These are phyloP conservation scores for Scopulariopsis brevicaulis DNA, from an alignment of 2,329 filamentous ascomycete species.

Conservation along the genomic window DNA sequence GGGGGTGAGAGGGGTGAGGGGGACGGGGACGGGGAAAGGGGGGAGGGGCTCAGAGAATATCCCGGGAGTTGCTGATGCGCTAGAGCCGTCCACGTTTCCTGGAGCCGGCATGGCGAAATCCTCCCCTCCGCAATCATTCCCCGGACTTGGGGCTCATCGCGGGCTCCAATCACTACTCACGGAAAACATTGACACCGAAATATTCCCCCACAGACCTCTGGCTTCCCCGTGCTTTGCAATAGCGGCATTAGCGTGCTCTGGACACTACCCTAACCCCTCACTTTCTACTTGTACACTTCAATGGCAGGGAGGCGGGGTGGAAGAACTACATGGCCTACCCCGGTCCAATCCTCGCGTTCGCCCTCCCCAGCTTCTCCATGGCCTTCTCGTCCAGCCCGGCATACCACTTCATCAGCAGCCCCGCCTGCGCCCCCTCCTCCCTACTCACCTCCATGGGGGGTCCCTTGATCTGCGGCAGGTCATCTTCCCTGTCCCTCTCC, in stretches of 20 bases:
- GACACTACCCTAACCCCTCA: neutral
- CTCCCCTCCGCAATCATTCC: neutral
- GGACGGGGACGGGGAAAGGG: neutral
- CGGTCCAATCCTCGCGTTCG: constrained; percentile 22
- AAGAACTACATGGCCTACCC: neutral
- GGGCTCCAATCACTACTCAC: neutral
- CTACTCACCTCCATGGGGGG: constrained; percentile 45
- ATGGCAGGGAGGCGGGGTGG: neutral
- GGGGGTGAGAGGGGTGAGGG: too few species aligned
- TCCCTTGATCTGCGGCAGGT: constrained; percentile 42
- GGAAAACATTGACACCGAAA: neutral
- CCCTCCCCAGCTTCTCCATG: constrained; percentile 34
- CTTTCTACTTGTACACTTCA: neutral
- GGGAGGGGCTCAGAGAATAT: neutral
- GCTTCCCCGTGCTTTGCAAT: neutral
- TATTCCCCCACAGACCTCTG: neutral
- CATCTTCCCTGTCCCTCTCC: constrained; percentile 26
- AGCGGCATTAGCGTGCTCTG: neutral
- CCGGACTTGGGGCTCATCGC: neutral
- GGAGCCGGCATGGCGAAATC: neutral
- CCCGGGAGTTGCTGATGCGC: neutral
- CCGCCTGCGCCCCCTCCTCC: constrained; percentile 36
- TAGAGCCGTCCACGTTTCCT: neutral
- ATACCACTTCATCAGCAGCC: constrained; percentile 37
- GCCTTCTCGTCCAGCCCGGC: constrained; percentile 32